Base-by-base conservation (phyloP, 2,329 filamentous ascomycete species). In the Aspergillus uvarum region DNA sequence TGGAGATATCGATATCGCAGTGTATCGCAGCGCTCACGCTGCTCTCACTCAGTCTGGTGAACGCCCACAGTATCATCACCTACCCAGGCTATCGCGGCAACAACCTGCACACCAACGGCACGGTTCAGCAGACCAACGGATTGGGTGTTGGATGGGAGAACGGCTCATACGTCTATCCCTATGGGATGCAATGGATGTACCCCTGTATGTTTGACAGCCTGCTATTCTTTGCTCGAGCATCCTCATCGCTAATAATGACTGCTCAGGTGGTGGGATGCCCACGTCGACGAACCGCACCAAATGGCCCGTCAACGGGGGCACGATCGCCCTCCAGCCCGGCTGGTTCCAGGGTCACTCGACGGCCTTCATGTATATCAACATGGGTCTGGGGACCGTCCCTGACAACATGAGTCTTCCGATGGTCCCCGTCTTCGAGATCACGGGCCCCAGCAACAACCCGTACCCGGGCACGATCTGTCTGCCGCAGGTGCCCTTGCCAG, bases 161-260 rank as follows among this genome's bases (percentile, higher is more conserved):
- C 56, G 79, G 77, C 22, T 79, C 80, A 16, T 70, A 73, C 19
- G 71, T 78, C 0, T 95, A 86, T 68, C 92, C 92, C 1, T 96
- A 90, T 67, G 93, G 92, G 78, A 94, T 95, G 90, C 90, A 96
- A 80, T 97, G 92, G 92, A 87, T 88, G 74, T 96, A 96, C 81
- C 92, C 93, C 76, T 97, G 92, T 96, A 81, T 79, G 91, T 6
- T 47, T 58, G 10, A 26, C 24, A 22, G 16, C n/a, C 31, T 56
- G 5, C 26, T 29, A 7, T 29, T 29, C 8, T 26, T 26, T 29
- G 12, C 31, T 35, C 54, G 59, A 57, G 59, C 24, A 32, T 49
- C 56, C 31, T 60, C 7, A 10, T 29, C 51, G 49, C 19, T 24
- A 38, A 51, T 21, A 48, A 48, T 31, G 49, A 51, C 58, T 56